These are phyloP conservation scores for Galerina marginata DNA, from an alignment of 768 basidiomycete species.

Conservation along the genomic window DNA sequence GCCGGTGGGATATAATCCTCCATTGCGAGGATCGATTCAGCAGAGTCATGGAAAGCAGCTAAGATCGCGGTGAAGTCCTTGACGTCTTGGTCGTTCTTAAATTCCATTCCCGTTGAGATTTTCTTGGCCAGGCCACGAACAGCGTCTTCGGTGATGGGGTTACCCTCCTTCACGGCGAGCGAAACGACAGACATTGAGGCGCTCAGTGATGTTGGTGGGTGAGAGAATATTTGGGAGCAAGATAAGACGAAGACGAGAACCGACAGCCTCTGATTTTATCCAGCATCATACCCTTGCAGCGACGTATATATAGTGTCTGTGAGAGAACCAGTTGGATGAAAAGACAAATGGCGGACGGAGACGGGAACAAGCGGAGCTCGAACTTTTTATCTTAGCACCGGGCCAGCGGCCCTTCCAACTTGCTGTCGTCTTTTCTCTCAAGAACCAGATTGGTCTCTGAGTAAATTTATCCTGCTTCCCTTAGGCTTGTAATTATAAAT, in stretches of 20 bases:
- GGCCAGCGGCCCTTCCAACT: background rate
- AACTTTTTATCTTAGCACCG: slow-evolving; percentile 5
- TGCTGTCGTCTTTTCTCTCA: background rate
- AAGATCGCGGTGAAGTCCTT: slow-evolving; percentile 22
- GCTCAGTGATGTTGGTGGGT: slow-evolving; percentile 15
- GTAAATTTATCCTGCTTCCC: background rate
- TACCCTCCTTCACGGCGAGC: slow-evolving; percentile 25
- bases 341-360: background rate
- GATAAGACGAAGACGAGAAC: background rate
- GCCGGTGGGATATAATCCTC: slow-evolving; percentile 24
- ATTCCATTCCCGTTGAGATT: slow-evolving; percentile 24
- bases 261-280: background rate
- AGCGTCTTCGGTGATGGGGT: slow-evolving; percentile 27
- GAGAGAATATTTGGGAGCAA: background rate
- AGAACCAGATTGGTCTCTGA: background rate
- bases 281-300: background rate
- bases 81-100: slow-evolving; percentile 24
- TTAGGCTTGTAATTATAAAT: no score
- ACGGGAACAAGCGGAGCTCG: background rate
- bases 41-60: slow-evolving; percentile 29
- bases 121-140: slow-evolving; percentile 17
- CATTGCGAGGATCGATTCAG: slow-evolving; percentile 23
- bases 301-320: slow-evolving; percentile 13
- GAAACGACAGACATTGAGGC: slow-evolving; percentile 33
- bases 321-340: slow-evolving; percentile 2